Percentiles rank a stretch among this genome's conserved stretches.
These are phyloP conservation scores for Leccinum sublutescens DNA, from an alignment of 768 basidiomycete genomes.

Conservation along the genomic window DNA sequence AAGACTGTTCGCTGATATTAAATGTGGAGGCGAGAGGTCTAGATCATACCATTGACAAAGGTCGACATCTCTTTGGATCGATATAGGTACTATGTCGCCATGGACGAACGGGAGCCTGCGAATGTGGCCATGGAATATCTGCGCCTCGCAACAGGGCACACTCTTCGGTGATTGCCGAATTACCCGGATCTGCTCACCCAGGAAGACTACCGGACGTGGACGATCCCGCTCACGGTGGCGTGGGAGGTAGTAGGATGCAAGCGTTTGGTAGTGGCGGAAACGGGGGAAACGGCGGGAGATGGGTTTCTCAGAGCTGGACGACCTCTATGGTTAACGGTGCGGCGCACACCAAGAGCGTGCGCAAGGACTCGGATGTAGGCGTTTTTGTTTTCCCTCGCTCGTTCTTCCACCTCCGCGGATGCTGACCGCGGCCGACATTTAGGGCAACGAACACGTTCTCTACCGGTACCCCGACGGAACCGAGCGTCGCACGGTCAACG, in stretches of 20 bases:
- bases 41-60: background rate
- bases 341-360: constrained; percentile 55
- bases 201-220: background rate
- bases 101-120: no score
- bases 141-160: no score
- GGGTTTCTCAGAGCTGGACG: constrained; percentile 57
- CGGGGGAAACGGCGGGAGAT: constrained; percentile 24
- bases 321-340: constrained; percentile 65
- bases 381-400: constrained; percentile 2
- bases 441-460: constrained; percentile 78
- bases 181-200: no score
- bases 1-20: constrained; percentile 17
- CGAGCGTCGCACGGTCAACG: constrained; percentile 65
- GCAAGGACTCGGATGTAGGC: constrained; percentile 58
- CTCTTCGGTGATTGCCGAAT: no score
- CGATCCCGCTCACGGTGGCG: constrained; percentile 14
- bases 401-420: background rate
- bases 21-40: constrained; percentile 5
- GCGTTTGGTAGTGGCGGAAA: background rate
- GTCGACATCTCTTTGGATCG: background rate
- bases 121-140: no score
- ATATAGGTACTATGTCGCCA: no score
- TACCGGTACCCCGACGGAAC: constrained; percentile 66
- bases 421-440: constrained; percentile 6
- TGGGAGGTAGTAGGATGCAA: constrained; percentile 14